Evolutionary conservation across 139 green algal species (phyloP), one percentile per base, ranked within the genome.

Genomic region (Chlorella vulgaris): DNA sequence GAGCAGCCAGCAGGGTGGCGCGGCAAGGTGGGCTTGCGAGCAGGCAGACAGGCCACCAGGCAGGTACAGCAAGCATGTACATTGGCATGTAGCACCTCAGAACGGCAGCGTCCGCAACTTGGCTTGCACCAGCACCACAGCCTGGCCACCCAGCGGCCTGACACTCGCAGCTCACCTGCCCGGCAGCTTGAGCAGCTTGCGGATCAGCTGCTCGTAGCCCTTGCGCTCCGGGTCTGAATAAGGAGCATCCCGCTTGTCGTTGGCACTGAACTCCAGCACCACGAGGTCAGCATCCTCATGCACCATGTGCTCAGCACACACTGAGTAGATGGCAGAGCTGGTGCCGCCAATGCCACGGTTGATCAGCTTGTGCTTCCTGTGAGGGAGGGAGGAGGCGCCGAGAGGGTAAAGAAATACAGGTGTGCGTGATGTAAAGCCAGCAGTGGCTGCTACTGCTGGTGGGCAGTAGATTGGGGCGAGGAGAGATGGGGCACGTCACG

Each of bases 281-380:
- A 79, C 38, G 7, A 79, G 53, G 53, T 79, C 73, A 7, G 73
- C 73, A 35, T 68, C 36, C 73, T 67, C 4, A 22, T 79, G 26
- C 73, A 79, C 73, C 73, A 79, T 79, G 51, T 79, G 73, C 53
- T 79, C 73, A 0, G 73, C 73, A 28, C 73, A 79, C 7, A 79
- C 73, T 10, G 53, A 69, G 28, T 79, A 79, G 53, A 79, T 79
- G 24, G 73, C 58, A 0, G 73, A 79, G 36, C 53, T 69, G 21
- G 73, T 79, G 36, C 73, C 73, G 26, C 73, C 73, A 24, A 79
- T 79, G 73, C 73, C 73, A 4, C 73, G 73, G 73, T 79, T 79
- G 4, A 79, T 39, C 26, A 79, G 68, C 24, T 24, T n/a, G 50
- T 79, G 73, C 0, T 35, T 39, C 35, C 73, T 79, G 73, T 26